Base-by-base conservation (phyloP, 345 rosid species). In the Hibiscus syriacus region DNA sequence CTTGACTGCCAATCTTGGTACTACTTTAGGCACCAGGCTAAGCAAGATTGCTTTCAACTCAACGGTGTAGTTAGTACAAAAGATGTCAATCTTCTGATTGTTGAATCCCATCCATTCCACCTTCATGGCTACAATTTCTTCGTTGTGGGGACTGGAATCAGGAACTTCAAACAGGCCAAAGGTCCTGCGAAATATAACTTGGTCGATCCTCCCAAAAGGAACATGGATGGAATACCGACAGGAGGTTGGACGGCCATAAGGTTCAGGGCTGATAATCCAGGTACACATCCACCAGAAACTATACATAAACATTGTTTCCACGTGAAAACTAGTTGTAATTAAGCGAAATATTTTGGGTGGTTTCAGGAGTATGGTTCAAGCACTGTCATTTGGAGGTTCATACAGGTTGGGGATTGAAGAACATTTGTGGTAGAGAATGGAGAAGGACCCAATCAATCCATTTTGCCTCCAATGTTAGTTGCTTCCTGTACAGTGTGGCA, bases 201-300 rank as follows among this genome's bases (percentile, higher is more conserved):
- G 26, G 80, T 86, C 52, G 92, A 89, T 70, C 95, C 95, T 12
- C 88, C 85, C 0, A 90, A 89, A 77, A 83, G 95, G 69, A 89
- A 89, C 68, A 89, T 90, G 0, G 69, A 84, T 45, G 95, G 92
- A 72, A 84, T 88, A 29, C 92, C 95, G 0, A 80, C 92, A 0
- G 92, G 95, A 16, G 92, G 95, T 20, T 88, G 95, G 95, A 69
- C 74, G 1, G 90, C 92, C 4, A 80, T 88, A 27, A 76, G 95
- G 74, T 89, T 86, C 76, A 79, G 77, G 7, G 92, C 95, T 12
- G 88, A 89, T 49, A 89, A 89, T 78, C 92, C 95, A 54, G 91
- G 91, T 86, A 20, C n/a, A 84, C 60, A 16, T 66, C 8, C 16
- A 23, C 32, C 27, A 20, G 11, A 13, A 7, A 7, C 12, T 13